Conservation (phyloP, 495 filamentous ascomycete species). For the Aspergillus ellipticus region DNA sequence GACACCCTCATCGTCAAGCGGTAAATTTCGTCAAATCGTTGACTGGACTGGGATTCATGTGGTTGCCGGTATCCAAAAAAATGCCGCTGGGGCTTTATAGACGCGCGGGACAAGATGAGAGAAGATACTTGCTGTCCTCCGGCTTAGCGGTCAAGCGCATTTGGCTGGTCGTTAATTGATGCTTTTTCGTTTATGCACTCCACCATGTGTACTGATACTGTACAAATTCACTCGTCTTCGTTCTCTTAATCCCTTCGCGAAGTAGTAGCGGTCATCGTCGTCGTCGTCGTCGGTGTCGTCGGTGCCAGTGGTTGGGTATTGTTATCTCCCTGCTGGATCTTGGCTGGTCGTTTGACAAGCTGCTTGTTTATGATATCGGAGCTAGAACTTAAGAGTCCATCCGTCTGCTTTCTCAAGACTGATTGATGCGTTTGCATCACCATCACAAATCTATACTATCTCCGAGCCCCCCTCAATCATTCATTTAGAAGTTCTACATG, state of each 20-base stretch:
- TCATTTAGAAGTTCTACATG: no score
- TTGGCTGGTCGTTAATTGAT: slow-evolving; percentile 18
- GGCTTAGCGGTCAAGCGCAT: slow-evolving; percentile 18
- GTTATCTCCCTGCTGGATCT: no score
- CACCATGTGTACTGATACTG: slow-evolving; percentile 47
- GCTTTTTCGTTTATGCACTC: slow-evolving; percentile 17
- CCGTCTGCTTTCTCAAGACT: no score
- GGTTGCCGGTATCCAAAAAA: slow-evolving; percentile 21
- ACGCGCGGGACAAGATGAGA: slow-evolving; percentile 27
- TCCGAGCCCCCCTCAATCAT: no score
- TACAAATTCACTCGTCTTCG: slow-evolving; percentile 46
- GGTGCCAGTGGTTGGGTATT: background rate
- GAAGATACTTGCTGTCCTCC: slow-evolving; percentile 17
- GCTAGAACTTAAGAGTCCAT: no score
- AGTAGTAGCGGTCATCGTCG: no score
- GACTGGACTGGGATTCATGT: slow-evolving; percentile 13
- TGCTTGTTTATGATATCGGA: no score
- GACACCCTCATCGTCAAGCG: slow-evolving; percentile 72
- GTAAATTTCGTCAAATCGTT: slow-evolving; percentile 26
- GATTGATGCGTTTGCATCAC: no score
- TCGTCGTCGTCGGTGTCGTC: background rate
- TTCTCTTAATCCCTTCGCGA: slow-evolving; percentile 18
- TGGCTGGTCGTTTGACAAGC: no score
- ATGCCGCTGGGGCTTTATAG: slow-evolving; percentile 19
- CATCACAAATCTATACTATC: no score